A percentile compares a stretch with the other conserved stretches of the same genome.
These are phyloP conservation scores for Blastocystis sp. DNA, from an alignment of 352 stramenopile genomes.

Conservation along the genomic window DNA sequence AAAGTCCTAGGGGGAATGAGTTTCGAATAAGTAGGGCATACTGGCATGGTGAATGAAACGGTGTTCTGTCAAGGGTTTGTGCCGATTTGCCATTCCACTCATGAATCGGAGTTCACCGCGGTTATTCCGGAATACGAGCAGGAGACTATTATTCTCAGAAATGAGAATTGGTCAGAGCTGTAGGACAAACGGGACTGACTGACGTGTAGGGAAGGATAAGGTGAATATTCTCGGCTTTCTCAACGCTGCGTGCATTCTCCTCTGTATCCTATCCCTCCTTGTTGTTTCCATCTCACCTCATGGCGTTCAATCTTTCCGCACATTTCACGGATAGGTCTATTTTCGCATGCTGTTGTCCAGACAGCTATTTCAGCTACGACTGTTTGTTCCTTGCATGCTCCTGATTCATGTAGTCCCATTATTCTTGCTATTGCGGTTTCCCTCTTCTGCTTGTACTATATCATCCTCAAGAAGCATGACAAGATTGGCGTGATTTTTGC, in stretches of 20 bases:
- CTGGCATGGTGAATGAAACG: background rate
- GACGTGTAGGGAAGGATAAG: too few species aligned
- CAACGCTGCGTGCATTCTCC: background rate
- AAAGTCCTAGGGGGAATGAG: slow-evolving; percentile 15
- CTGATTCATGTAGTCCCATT: background rate
- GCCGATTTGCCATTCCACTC: background rate
- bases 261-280: background rate
- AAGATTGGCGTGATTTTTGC: background rate
- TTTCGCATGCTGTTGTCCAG: slow-evolving; percentile 6
- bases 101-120: background rate
- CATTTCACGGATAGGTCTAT: background rate
- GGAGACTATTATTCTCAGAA: too few species aligned
- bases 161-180: too few species aligned
- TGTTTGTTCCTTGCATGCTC: background rate
- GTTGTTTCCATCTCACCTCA: background rate
- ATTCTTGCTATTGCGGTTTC: background rate
- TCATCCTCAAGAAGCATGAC: background rate
- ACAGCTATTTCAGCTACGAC: background rate
- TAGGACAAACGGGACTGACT: too few species aligned
- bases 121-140: background rate
- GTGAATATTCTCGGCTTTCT: background rate
- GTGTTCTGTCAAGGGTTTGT: background rate
- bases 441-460: slow-evolving; percentile 4
- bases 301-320: background rate
- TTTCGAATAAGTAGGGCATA: background rate